Evolutionary conservation across 2,329 filamentous ascomycete species (phyloP), one percentile per base, ranked within the genome.

Genomic region (Aspergillus arachidicola): DNA sequence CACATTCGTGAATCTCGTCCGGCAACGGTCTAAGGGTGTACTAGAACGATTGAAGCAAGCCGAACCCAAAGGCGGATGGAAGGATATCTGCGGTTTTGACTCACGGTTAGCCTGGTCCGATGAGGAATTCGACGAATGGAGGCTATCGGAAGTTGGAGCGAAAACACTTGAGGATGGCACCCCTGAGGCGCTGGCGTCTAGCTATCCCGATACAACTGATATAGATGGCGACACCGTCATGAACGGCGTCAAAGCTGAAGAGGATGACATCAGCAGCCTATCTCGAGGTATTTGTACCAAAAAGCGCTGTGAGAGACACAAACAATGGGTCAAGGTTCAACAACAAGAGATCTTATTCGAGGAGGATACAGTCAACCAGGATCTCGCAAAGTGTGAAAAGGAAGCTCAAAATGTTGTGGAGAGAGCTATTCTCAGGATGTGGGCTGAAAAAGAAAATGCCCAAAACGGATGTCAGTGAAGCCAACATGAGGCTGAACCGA

Each of bases 61-160:
- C 21, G 79, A 82, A 43, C 78, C 80, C 2, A 82, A 82, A 64
- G 76, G 75, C 30, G 77, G 78, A 48, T 77, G 78, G 77, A 83
- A 83, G 64, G 80, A 82, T 66, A 78, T 83, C 50, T 84, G 82
- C 64, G 82, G 81, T 1, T 83, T 81, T 64, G 82, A 84, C 64
- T 70, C 74, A 14, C 74, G 82, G 23, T 72, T 83, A 30, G 75
- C 80, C 0, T 83, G 81, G 81, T 78, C 77, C 3, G 82, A 83
- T 59, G 79, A 80, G 55, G 80, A 83, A 65, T 83, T 83, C 62
- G 75, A 80, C 41, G 76, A 79, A 34, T 84, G 82, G 82, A 76
- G 81, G 26, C 63, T 76, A 12, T 78, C 75, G 0, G 72, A 74
- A 9, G 68, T 68, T 19, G 82, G 78, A 19, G 74, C 73, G 62